Evolutionary conservation across 371 early-diverging fungal species (phyloP).

Genomic region (Blakeslea trispora): DNA sequence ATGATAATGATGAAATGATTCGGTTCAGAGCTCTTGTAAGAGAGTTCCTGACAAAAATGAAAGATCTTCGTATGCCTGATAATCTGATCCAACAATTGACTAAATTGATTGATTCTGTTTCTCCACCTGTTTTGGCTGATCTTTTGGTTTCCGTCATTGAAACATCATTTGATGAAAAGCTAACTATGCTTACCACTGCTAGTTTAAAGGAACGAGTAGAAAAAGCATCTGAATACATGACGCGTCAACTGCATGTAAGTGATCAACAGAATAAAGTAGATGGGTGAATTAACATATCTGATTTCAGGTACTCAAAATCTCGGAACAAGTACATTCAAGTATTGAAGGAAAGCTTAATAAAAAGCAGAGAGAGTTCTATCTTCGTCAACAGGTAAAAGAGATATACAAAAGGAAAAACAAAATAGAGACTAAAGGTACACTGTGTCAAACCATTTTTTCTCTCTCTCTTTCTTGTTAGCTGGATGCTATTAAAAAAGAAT

Average conservation of each 20-base stretch:
- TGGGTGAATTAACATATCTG: too few species aligned
- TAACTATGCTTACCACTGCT: constrained; percentile 60
- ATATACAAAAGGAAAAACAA: too few species aligned
- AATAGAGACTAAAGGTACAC: background rate
- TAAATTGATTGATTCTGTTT: constrained; percentile 65
- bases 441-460: too few species aligned
- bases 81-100: constrained; percentile 64
- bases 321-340: constrained; percentile 78
- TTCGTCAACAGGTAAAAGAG: constrained; percentile 74
- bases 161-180: constrained; percentile 71
- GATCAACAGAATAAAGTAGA: too few species aligned
- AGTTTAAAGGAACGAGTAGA: constrained; percentile 62
- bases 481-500: constrained; percentile 81
- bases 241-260: constrained; percentile 75
- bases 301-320: constrained; percentile 69
- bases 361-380: constrained; percentile 81
- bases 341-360: constrained; percentile 77
- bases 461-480: constrained; percentile 52
- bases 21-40: constrained; percentile 62
- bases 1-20: constrained; percentile 52
- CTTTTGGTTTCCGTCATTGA: constrained; percentile 76
- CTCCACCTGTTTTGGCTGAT: constrained; percentile 71
- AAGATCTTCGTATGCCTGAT: constrained; percentile 71
- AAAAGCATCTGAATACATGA: constrained; percentile 66
- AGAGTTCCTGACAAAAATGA: constrained; percentile 60